These are phyloP conservation scores for Pestalotiopsis sp. DNA, from an alignment of 2,329 filamentous ascomycete genomes.

Conservation along the genomic window DNA sequence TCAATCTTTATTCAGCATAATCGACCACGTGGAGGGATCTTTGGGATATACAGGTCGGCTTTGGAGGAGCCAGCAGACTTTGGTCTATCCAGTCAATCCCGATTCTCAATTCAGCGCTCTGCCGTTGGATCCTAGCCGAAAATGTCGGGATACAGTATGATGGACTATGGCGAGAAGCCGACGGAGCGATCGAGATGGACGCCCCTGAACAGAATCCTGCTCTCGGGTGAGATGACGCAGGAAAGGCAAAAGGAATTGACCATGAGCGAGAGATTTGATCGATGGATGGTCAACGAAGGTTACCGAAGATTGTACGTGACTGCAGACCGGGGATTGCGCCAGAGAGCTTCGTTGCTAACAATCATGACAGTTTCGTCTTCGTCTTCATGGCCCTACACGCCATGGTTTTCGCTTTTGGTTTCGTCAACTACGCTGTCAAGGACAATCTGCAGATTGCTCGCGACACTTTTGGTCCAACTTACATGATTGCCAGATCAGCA, in stretches of 20 bases:
- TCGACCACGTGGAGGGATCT: constrained; percentile 11
- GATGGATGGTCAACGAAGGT: constrained; percentile 90
- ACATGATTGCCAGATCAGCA: constrained; percentile 74
- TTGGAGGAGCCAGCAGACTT: constrained; percentile 16
- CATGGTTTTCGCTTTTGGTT: constrained; percentile 79
- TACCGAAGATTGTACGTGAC: constrained; percentile 73
- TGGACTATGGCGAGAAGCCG: constrained; percentile 42
- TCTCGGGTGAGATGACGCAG: constrained; percentile 80
- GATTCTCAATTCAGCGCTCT: no score
- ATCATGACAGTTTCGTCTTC: constrained; percentile 67
- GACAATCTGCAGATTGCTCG: constrained; percentile 70
- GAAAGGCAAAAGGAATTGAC: constrained; percentile 71
- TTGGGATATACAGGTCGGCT: constrained; percentile 14
- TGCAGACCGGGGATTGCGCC: constrained; percentile 14
- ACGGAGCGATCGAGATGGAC: constrained; percentile 81
- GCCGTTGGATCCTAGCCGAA: background rate
- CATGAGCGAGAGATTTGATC: constrained; percentile 72
- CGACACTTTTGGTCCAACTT: constrained; percentile 73
- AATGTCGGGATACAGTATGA: constrained; percentile 37
- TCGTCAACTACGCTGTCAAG: constrained; percentile 79
- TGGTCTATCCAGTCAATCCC: background rate
- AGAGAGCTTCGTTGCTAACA: constrained; percentile 23
- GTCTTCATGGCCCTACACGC: constrained; percentile 74
- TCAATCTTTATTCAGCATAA: constrained; percentile 10
- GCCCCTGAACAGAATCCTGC: constrained; percentile 78